Evolutionary conservation across 495 filamentous ascomycete species (phyloP).

Genomic region (Evansstolkia leycettana): DNA sequence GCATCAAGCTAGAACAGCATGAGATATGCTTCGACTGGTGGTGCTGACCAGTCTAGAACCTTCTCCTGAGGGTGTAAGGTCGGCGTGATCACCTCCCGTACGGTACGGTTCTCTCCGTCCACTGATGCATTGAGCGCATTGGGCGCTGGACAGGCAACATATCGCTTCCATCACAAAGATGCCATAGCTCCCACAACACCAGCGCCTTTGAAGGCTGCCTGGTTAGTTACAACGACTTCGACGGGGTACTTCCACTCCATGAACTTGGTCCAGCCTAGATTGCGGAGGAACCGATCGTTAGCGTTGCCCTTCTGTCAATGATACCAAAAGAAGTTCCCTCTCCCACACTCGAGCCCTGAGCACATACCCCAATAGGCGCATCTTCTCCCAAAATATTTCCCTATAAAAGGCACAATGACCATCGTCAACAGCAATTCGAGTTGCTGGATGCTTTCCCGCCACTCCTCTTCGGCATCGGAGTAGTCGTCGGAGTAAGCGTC

Average conservation of each 20-base stretch:
- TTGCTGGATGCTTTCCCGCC: conserved; percentile 87
- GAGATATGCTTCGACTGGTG: no score
- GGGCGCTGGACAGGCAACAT: no score
- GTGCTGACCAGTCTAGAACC: no score
- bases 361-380: conserved; percentile 88
- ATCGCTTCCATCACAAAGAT: conserved; percentile 38
- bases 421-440: conserved; percentile 84
- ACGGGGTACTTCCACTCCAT: conserved; percentile 73
- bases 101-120: no score
- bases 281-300: not conserved
- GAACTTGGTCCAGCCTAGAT: conserved; percentile 54
- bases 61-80: no score
- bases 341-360: not conserved
- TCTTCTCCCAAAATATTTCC: conserved; percentile 85
- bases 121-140: no score
- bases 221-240: conserved; percentile 45
- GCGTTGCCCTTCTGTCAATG: no score
- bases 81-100: no score
- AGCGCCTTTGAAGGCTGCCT: conserved; percentile 46
- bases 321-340: not conserved
- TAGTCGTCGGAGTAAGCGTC: conserved; percentile 42
- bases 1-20: no score
- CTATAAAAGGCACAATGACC: conserved; percentile 84
- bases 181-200: conserved; percentile 63
- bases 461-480: conserved; percentile 83